Conservation (phyloP, 164 flowering plant species). For the Tetracentron sinense region DNA sequence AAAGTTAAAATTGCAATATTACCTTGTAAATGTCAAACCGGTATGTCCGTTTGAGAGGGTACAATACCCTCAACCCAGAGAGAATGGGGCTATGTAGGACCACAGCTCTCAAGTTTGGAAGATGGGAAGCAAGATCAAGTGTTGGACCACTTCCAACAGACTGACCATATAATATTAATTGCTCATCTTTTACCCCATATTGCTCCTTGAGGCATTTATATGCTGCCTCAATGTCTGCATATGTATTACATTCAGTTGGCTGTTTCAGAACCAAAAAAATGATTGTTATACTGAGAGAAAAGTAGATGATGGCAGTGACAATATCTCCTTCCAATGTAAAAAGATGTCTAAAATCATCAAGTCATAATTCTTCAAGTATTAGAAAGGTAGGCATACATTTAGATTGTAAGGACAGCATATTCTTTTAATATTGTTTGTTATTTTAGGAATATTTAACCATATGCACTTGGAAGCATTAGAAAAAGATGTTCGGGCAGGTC, state of each 20-base stretch:
- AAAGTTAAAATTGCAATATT: slow-evolving; percentile 1
- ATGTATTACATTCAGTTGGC: slow-evolving; percentile 85
- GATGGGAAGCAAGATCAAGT: slow-evolving; percentile 74
- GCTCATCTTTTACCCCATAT: slow-evolving; percentile 83
- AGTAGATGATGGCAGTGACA: too few species aligned
- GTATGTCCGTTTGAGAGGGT: slow-evolving; percentile 72
- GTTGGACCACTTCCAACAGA: slow-evolving; percentile 99
- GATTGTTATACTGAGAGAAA: slow-evolving; percentile 5
- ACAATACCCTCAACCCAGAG: slow-evolving; percentile 87
- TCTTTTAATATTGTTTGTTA: too few species aligned
- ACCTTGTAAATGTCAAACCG: slow-evolving; percentile 99
- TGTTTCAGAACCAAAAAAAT: slow-evolving; percentile 39
- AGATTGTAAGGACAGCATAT: too few species aligned
- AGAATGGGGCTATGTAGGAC: slow-evolving; percentile 90
- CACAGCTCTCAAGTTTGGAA: slow-evolving; percentile 74
- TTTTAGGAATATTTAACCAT: too few species aligned
- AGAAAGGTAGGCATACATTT: too few species aligned
- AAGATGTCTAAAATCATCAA: too few species aligned
- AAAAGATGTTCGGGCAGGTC: too few species aligned
- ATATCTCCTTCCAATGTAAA: too few species aligned
- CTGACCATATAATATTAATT: slow-evolving; percentile 83
- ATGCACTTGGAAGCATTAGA: too few species aligned
- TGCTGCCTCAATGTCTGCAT: slow-evolving; percentile 87
- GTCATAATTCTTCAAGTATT: too few species aligned
- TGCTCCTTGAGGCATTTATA: slow-evolving; percentile 84